phyloP scores from a whole-genome alignment of 2,329 filamentous ascomycete species.

The Beauveria brongniartii region DNA sequence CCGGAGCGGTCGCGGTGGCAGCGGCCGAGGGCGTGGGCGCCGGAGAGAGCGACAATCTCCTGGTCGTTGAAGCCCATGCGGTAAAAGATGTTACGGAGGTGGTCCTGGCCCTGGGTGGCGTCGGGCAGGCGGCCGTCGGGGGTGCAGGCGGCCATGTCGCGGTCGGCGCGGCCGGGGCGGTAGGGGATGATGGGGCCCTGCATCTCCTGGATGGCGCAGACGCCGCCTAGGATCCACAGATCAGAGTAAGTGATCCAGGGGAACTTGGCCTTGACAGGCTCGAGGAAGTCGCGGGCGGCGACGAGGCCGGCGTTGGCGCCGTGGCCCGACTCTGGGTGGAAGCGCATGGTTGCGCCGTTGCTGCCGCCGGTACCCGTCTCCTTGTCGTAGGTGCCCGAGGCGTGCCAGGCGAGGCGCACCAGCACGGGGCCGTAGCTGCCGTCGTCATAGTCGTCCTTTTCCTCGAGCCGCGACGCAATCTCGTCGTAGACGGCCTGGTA shows the following conservation, averaged over 20 bases:
- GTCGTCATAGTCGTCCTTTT: constrained; percentile 93
- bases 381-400: constrained; percentile 85
- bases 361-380: constrained; percentile 82
- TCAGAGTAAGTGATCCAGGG: constrained; percentile 97
- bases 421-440: constrained; percentile 92
- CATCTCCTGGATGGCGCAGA: constrained; percentile 89
- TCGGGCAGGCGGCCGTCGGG: constrained; percentile 86
- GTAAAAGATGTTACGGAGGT: constrained; percentile 86
- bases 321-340: constrained; percentile 79
- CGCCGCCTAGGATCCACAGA: constrained; percentile 86
- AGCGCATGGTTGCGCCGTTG: constrained; percentile 97
- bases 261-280: constrained; percentile 80
- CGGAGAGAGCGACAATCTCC: constrained; percentile 85
- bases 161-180: constrained; percentile 77
- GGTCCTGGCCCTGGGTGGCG: constrained; percentile 65
- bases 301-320: constrained; percentile 89
- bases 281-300: constrained; percentile 82
- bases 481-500: constrained; percentile 94
- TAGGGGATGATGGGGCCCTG: constrained; percentile 80
- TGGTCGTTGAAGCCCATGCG: constrained; percentile 98
- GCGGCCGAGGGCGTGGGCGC: constrained; percentile 80
- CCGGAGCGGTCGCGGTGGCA: constrained; percentile 86
- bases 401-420: constrained; percentile 87
- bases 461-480: constrained; percentile 70
- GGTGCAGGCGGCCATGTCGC: constrained; percentile 75